A percentile compares a stretch with the other conserved stretches of the same genome.
These are phyloP conservation scores for Excoecaria agallocha DNA, from an alignment of 345 rosid species.

Conservation along the genomic window DNA sequence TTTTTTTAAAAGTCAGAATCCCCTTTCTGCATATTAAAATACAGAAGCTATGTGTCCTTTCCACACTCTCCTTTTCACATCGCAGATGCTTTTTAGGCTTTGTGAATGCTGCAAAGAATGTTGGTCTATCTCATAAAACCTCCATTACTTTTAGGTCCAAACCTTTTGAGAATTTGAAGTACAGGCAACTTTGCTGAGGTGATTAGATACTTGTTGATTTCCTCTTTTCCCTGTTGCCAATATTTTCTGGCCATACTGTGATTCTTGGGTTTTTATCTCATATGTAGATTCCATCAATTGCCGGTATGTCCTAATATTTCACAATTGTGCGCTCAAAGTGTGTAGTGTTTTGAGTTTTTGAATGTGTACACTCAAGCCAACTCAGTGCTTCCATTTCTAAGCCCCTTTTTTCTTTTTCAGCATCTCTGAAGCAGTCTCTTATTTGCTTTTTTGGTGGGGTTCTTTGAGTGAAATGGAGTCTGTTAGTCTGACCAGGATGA, in stretches of 20 bases:
- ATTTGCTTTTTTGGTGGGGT: background rate
- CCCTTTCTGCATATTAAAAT: background rate
- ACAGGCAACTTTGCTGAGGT: slow-evolving; percentile 50
- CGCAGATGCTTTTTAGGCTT: background rate
- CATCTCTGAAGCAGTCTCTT: background rate
- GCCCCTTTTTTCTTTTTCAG: background rate
- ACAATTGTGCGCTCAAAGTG: no score
- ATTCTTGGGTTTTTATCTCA: background rate
- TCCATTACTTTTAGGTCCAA: background rate
- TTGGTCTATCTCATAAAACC: no score
- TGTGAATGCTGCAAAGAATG: no score
- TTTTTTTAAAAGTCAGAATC: background rate
- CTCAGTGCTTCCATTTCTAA: background rate
- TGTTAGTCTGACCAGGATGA: background rate
- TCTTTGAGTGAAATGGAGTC: background rate
- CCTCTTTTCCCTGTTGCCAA: slow-evolving; percentile 60
- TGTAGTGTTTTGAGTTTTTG: background rate
- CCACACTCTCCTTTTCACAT: background rate
- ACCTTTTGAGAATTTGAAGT: slow-evolving; percentile 4
- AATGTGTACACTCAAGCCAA: background rate
- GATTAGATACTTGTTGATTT: slow-evolving; percentile 31
- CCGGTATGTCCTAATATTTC: slow-evolving; percentile 3
- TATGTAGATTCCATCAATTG: background rate
- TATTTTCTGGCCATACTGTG: background rate
- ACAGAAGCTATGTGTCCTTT: background rate